Evolutionary conservation across 2,329 filamentous ascomycete species (phyloP), one percentile per base, ranked within the genome.

Genomic region (Penicillium sp.): DNA sequence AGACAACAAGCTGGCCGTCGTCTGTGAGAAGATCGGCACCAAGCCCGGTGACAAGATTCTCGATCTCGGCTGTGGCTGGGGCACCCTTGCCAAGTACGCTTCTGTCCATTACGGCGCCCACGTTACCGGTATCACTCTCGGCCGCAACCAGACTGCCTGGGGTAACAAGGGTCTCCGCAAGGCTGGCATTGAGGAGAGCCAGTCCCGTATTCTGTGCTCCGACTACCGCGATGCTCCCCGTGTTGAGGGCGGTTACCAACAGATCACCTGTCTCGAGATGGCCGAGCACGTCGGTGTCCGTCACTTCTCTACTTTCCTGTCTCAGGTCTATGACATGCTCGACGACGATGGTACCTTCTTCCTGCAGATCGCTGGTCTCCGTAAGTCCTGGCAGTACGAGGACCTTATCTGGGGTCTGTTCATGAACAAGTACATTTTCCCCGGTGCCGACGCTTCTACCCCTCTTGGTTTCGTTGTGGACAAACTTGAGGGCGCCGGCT

Each of bases 341-440:
- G 90, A 96, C 56, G 94, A 97, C 62, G 91, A 97, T 62, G 94
- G 94, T 72, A 84, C 90, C 61, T 95, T 97, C 80, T 96, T 94
- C 83, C 81, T 97, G 55, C 94, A 97, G 75, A 91, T 95, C 65
- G 91, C 92, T 64, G 94, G 94, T 76, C 83, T 99, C 56, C 88
- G 94, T 64, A 95, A 95, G 79, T 80, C 82, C 58, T 97, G 94
- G 94, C 94, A 97, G 75, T 97, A 96, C 69, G 92, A 97, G 80
- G 92, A 97, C 76, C 83, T 96, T 46, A 89, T 92, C 73, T 97
- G 94, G 94, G 94, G 94, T 71, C 82, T 97, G 42, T 97, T 96
- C 83, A 95, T 97, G 91, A 97, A 97, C 86, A 96, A 96, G 80
- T 96, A 97, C 76, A 82, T 97, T 73, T 97, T 97, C 83, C 94